Conservation (phyloP, 2,329 filamentous ascomycete genomes). For the Ophiosphaerella herpotricha region DNA sequence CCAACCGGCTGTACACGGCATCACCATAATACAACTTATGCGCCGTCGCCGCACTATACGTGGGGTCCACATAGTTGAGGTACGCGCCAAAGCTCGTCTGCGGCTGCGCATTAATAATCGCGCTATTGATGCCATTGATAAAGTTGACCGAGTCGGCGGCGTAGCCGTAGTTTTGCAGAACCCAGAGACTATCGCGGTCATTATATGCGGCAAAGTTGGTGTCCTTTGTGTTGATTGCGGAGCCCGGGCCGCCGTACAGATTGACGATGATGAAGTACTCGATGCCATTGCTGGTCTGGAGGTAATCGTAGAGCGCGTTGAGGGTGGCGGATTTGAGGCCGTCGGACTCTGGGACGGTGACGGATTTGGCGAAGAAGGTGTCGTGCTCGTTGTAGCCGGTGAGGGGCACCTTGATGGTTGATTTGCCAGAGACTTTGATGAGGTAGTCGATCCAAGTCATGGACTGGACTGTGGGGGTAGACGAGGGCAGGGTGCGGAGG, state of each 20-base stretch:
- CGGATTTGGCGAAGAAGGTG: conserved; percentile 48
- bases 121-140: conserved; percentile 51
- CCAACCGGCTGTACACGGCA: conserved; percentile 40
- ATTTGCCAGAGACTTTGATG: conserved; percentile 47
- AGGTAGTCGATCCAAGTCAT: conserved; percentile 47
- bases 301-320: conserved; percentile 38
- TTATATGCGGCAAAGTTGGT: conserved; percentile 41
- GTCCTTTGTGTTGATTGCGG: conserved; percentile 42
- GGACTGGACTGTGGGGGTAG: conserved; percentile 27
- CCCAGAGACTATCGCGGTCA: conserved; percentile 45
- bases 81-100: conserved; percentile 55
- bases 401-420: conserved; percentile 30
- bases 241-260: conserved; percentile 46
- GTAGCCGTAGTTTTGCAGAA: conserved; percentile 45
- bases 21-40: conserved; percentile 56
- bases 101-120: conserved; percentile 44
- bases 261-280: conserved; percentile 47
- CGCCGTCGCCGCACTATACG: conserved; percentile 53
- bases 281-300: conserved; percentile 23
- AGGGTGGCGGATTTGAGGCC: conserved; percentile 36
- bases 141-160: conserved; percentile 35
- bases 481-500: conserved; percentile 41
- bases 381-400: conserved; percentile 46
- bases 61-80: conserved; percentile 60
- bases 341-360: conserved; percentile 45